These are phyloP conservation scores for Aphanocladium album DNA, from an alignment of 2,329 filamentous ascomycete species.

Conservation along the genomic window DNA sequence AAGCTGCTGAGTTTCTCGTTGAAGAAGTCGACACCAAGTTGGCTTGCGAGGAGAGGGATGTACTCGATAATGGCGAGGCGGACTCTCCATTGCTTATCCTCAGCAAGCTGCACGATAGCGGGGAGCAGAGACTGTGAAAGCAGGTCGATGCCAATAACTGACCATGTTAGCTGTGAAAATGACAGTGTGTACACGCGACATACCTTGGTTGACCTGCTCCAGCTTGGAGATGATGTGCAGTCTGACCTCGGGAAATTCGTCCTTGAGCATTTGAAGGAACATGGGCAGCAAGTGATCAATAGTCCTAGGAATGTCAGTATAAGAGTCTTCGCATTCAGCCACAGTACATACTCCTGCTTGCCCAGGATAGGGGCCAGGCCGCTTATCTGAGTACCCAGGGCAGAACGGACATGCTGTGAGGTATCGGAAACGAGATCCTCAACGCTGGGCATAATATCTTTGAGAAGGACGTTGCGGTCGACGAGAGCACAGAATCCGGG, in stretches of 20 bases:
- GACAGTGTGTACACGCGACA: conserved; percentile 15
- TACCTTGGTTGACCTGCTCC: conserved; percentile 94
- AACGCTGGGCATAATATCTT: conserved; percentile 93
- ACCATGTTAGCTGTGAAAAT: background rate
- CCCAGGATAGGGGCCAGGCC: conserved; percentile 93
- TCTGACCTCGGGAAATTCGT: conserved; percentile 96
- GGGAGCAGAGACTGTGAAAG: conserved; percentile 95
- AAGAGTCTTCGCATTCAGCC: background rate
- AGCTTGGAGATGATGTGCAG: conserved; percentile 99
- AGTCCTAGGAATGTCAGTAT: conserved; percentile 57
- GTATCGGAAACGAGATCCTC: conserved; percentile 94
- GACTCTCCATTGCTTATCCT: conserved; percentile 99
- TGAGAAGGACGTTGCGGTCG: conserved; percentile 79
- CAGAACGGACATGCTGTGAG: conserved; percentile 93
- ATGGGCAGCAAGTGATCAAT: conserved; percentile 95
- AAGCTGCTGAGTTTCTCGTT: conserved; percentile 93
- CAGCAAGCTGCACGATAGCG: conserved; percentile 92
- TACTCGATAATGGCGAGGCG: conserved; percentile 98
- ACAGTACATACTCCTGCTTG: conserved; percentile 77
- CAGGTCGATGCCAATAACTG: conserved; percentile 95
- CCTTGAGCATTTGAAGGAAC: conserved; percentile 99
- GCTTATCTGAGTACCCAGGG: conserved; percentile 93
- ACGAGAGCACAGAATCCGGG: conserved; percentile 92
- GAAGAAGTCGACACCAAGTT: conserved; percentile 95
- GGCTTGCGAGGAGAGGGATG: conserved; percentile 90